Percentiles rank a stretch among this genome's conserved stretches.
Evolutionary conservation across 495 filamentous ascomycete species (phyloP).

Genomic region (Penicillium robsamsonii): DNA sequence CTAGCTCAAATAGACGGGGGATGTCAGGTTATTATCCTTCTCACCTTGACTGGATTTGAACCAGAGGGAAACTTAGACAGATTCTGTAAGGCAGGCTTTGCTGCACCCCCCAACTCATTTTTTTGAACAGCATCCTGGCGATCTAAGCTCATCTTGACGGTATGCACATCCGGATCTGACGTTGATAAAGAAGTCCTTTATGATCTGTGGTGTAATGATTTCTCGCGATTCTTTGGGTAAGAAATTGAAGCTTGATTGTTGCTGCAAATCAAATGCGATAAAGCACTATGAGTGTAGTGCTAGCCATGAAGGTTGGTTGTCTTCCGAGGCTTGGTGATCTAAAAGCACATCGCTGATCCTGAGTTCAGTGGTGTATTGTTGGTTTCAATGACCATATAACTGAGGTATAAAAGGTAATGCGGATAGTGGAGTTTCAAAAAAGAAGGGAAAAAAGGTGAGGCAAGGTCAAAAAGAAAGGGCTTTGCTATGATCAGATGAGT

Average conservation of each 20-base stretch:
- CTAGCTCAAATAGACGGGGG: not conserved
- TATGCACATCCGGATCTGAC: constrained; percentile 8
- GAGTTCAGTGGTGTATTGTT: constrained; percentile 1
- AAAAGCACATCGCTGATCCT: constrained; percentile 24
- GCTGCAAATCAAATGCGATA: constrained; percentile 1
- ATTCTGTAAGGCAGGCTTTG: constrained; percentile 20
- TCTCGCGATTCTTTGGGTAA: not conserved
- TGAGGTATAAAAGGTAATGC: not conserved
- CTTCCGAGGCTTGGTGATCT: constrained; percentile 11
- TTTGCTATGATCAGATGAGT: not conserved
- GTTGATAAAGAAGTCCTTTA: not conserved
- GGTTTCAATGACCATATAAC: not conserved
- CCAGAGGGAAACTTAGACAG: constrained; percentile 26
- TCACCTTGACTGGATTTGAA: constrained; percentile 30
- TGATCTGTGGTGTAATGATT: not conserved
- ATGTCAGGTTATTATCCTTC: not conserved
- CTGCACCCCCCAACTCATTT: constrained; percentile 21
- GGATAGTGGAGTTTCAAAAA: not conserved
- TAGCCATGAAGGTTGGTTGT: constrained; percentile 28
- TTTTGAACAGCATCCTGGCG: constrained; percentile 28
- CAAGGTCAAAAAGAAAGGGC: not conserved
- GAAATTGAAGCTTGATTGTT: not conserved
- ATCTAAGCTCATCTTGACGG: constrained; percentile 41
- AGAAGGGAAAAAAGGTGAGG: not conserved
- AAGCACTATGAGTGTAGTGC: constrained; percentile 11